These are phyloP conservation scores for Talaromyces sp. DNA, from an alignment of 2,329 filamentous ascomycete species.

Conservation along the genomic window DNA sequence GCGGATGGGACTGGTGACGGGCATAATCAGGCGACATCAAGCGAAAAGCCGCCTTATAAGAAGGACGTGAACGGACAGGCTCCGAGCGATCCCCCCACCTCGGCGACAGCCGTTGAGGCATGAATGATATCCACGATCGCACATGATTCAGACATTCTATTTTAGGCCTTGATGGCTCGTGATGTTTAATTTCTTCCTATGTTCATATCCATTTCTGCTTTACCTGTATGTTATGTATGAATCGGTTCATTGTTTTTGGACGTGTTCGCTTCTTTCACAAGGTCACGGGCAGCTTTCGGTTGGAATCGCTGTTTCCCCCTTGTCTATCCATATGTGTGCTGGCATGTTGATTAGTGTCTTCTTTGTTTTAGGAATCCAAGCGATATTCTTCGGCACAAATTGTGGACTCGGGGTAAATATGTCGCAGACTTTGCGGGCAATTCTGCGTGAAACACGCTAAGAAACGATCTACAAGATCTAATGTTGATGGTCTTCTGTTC, in stretches of 20 bases:
- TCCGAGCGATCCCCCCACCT: neutral
- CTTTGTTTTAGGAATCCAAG: neutral
- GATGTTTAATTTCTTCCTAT: neutral
- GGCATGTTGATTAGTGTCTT: neutral
- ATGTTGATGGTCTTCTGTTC: neutral
- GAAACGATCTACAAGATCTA: constrained; percentile 4
- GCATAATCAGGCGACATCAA: neutral
- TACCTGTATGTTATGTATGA: neutral
- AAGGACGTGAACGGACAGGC: neutral
- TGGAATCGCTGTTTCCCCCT: neutral
- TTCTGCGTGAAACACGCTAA: constrained; percentile 3
- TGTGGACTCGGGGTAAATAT: neutral
- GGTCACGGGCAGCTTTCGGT: neutral
- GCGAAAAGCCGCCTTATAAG: neutral
- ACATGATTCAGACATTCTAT: neutral
- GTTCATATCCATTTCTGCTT: neutral
- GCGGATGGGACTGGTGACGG: constrained; percentile 16
- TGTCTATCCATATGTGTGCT: neutral
- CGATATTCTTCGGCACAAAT: neutral
- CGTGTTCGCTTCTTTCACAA: neutral
- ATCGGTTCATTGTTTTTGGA: neutral
- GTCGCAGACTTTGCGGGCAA: neutral
- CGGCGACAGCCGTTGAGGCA: neutral
- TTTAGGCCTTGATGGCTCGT: neutral
- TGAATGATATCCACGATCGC: neutral